Evolutionary conservation across 129 eudicot species (phyloP), one percentile per base, ranked within the genome.

Genomic region (Daucus carota): DNA sequence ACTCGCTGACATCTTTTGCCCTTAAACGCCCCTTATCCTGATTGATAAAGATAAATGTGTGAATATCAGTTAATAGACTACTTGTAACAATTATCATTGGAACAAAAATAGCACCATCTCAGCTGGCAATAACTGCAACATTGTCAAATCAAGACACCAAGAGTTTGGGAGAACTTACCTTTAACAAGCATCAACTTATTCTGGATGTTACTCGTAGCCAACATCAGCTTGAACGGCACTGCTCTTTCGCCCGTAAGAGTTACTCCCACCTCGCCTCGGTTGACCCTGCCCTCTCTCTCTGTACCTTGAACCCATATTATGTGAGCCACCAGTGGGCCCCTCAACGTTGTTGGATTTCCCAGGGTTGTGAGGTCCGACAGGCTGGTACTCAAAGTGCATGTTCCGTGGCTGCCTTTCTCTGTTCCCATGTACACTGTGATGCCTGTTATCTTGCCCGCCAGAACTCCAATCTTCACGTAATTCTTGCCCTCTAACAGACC

Each of bases 321-420:
- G 83, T 79, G 85, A 77, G 6, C 78, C 84, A 16, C 86, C 95
- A n/a, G 43, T 74, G 73, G 82, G 78, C 73, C 83, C 90, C 74
- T 83, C 92, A 46, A 67, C 48, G 33, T 78, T 85, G 62, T 74
- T 79, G 4, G 80, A 34, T 73, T 77, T 83, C 72, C 50, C 83
- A 68, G 71, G 81, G 76, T 84, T 87, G 75, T 77, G 73, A 5
- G 86, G 79, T 60, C 93, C 99, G 47, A 91, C 96, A 28, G 99
- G 96, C 86, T 91, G 97, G 85, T 94, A 91, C 80, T 91, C 97
- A 33, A 83, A 89, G 62, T 91, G 97, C 72, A 75, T 67, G 79
- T 87, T 89, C 32, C 88, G 89, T 83, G 90, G 80, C 69, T 72
- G 91, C 44, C 87, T 87, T 48, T 89, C 98, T 24, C 89, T 86